Conservation (phyloP, 805 yeast species). For the Candida tallmaniae region DNA sequence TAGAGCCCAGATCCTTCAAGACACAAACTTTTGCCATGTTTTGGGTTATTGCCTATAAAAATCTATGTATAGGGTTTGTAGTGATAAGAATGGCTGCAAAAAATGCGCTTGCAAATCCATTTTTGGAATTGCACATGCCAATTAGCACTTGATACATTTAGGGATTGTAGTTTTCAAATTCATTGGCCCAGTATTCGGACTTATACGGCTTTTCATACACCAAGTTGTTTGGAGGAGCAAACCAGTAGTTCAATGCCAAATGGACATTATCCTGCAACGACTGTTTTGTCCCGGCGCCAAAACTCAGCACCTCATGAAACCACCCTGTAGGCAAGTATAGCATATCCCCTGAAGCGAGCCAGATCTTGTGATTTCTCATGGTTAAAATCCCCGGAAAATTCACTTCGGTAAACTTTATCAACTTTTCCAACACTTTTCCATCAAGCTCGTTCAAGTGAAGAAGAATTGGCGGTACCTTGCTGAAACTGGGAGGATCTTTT, state of each 20-base stretch:
- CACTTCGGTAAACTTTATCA: constrained; percentile 33
- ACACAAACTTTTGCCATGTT: too few relatives aligned
- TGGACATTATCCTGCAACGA: constrained; percentile 33
- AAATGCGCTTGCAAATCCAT: too few relatives aligned
- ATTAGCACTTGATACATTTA: neutral
- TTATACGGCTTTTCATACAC: constrained; percentile 31
- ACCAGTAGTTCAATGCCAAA: constrained; percentile 73
- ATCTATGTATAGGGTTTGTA: constrained; percentile 1
- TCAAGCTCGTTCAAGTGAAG: constrained; percentile 48
- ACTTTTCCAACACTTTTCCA: constrained; percentile 5
- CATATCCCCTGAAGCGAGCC: constrained; percentile 60
- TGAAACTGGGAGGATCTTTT: constrained; percentile 60
- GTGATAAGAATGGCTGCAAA: too few relatives aligned
- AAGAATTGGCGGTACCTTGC: constrained; percentile 57
- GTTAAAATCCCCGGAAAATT: constrained; percentile 47
- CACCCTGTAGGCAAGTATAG: constrained; percentile 72
- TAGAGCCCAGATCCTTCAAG: too few relatives aligned
- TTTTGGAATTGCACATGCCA: too few relatives aligned
- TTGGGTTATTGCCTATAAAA: too few relatives aligned
- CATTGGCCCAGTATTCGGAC: constrained; percentile 53
- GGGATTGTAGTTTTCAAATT: constrained; percentile 34
- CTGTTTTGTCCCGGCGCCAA: constrained; percentile 27
- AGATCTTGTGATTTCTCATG: constrained; percentile 41
- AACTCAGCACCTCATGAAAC: constrained; percentile 79
- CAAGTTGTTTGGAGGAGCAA: constrained; percentile 53